Evolutionary conservation across 768 basidiomycete genomes (phyloP), one percentile per base, ranked within the genome.

Genomic region (Gloeostereum incarnatum): DNA sequence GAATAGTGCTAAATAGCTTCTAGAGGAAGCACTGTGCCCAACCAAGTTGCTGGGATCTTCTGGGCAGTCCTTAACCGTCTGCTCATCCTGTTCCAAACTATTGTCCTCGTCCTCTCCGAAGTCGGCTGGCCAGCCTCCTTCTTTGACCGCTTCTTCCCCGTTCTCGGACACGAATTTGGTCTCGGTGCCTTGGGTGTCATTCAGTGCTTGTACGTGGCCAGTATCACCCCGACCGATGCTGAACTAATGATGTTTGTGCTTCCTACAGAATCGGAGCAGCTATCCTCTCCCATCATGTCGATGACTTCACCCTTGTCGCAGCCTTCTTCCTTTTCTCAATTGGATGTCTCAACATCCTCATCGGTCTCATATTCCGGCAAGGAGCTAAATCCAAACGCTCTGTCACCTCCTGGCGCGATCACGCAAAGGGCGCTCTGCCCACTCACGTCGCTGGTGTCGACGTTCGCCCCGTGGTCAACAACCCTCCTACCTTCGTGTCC

Each of bases 251-350:
- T 21, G 19, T 17, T 16, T 10, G 14, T 40, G 25, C 31, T 29
- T 20, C 31, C 17, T 20, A 19, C 42, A 80, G 78, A 34, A 79
- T 84, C 40, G 78, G 79, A 6, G 81, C 81, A 21, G 71, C 78
- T 13, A 68, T 84, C 42, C 73, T 84, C 37, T 81, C 81, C 4
- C 82, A 86, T 63, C 72, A 80, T 56, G 87, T 91, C 42, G 80
- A 89, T 50, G 78, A 75, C 43, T 93, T 94, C 65, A 78, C 89
- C 16, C 85, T 93, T 53, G 90, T 90, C 45, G 70, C 89, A 4
- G 89, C 84, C 33, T 93, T 93, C 69, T 81, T 94, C 67, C 73
- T 94, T 44, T 94, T 94, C 65, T 72, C 88, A 36, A 52, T 94
- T 41, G 91, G 90, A n/a, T 90, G 87, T 59, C 59, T 94, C 39